phyloP scores from a whole-genome alignment of 176 grass and related monocot species.

The Hyparrhenia diplandra region DNA sequence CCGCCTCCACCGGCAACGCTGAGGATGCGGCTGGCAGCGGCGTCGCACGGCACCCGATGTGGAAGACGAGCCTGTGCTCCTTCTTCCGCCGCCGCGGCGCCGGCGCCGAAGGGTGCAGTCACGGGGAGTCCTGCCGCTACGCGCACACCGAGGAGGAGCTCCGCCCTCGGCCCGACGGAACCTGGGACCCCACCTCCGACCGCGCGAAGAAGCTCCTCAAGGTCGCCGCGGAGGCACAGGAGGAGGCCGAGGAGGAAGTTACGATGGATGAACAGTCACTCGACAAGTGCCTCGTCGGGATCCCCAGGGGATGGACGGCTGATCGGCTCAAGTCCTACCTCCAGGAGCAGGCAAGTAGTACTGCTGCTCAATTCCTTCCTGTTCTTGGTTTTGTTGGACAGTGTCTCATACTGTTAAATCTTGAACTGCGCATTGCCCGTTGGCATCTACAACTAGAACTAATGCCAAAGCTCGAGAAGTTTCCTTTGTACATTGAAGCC shows the following conservation, averaged over 20 bases:
- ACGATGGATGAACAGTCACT: conserved; percentile 49
- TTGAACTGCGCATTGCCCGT: background rate
- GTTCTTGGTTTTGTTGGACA: background rate
- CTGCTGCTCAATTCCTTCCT: background rate
- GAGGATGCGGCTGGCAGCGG: no score
- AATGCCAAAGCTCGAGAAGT: background rate
- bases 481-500: background rate
- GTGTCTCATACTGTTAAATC: background rate
- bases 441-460: background rate
- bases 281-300: conserved; percentile 81
- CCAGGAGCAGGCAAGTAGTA: conserved; percentile 51
- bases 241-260: conserved; percentile 30
- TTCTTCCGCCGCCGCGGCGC: conserved; percentile 51
- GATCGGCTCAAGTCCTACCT: conserved; percentile 71
- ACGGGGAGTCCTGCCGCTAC: conserved; percentile 74
- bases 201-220: conserved; percentile 57
- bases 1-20: background rate
- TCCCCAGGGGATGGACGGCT: conserved; percentile 57
- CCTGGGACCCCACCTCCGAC: conserved; percentile 82
- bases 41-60: conserved; percentile 34
- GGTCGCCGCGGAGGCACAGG: conserved; percentile 1
- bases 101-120: conserved; percentile 55
- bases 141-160: conserved; percentile 91
- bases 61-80: conserved; percentile 96
- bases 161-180: conserved; percentile 67